phyloP scores from a whole-genome alignment of 2,329 filamentous ascomycete genomes.

The Ploettnerulaceae sp. region DNA sequence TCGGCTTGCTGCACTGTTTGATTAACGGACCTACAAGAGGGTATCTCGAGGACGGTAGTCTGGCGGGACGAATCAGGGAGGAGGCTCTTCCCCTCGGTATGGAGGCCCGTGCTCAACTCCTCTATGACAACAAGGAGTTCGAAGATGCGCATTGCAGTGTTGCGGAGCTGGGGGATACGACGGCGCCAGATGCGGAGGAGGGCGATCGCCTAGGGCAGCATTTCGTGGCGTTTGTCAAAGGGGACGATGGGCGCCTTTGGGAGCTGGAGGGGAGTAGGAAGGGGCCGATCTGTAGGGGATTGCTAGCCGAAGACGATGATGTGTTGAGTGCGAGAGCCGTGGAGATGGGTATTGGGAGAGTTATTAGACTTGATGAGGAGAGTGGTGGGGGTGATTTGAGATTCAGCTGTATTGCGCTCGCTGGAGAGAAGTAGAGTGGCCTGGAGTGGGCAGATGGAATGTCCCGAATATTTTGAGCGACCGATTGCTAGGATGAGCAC shows the following conservation, averaged over 20 bases:
- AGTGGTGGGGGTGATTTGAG: constrained; percentile 27
- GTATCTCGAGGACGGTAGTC: constrained; percentile 20
- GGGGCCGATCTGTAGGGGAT: constrained; percentile 57
- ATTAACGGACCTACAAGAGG: constrained; percentile 74
- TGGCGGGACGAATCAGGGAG: constrained; percentile 35
- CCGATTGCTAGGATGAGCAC: too few relatives aligned
- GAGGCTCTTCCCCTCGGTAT: constrained; percentile 68
- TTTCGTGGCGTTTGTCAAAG: constrained; percentile 90
- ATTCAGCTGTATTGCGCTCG: constrained; percentile 31
- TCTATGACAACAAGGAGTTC: constrained; percentile 72
- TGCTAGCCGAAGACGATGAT: constrained; percentile 57
- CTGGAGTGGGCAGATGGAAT: too few relatives aligned
- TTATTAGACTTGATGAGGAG: constrained; percentile 24
- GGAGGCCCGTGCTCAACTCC: constrained; percentile 59
- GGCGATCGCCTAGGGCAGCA: constrained; percentile 81
- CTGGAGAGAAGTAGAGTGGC: constrained; percentile 2
- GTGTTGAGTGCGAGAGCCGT: constrained; percentile 72
- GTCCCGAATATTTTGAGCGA: too few relatives aligned
- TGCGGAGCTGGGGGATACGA: constrained; percentile 71
- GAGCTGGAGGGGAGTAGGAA: constrained; percentile 66
- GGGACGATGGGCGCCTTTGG: constrained; percentile 58
- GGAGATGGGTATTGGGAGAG: constrained; percentile 52
- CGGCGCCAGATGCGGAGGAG: constrained; percentile 62
- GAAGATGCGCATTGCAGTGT: constrained; percentile 75
- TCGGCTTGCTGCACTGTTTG: constrained; percentile 79